These are phyloP conservation scores for Skeletonema costatum DNA, from an alignment of 108 stramenopile genomes.

Conservation along the genomic window DNA sequence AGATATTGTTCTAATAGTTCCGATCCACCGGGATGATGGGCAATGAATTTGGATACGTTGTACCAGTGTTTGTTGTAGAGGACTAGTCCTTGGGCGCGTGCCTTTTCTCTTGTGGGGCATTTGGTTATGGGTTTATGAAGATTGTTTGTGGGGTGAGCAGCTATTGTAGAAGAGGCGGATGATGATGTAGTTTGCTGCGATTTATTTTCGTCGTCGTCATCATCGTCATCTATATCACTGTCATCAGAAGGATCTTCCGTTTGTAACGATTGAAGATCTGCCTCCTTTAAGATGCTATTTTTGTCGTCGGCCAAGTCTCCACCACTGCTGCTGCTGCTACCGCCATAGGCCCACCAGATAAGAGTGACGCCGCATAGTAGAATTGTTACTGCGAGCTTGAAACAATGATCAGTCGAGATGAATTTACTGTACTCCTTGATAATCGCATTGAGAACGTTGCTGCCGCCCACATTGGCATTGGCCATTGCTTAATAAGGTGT, in stretches of 20 bases:
- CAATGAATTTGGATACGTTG: constrained; percentile 25
- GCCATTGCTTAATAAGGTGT: background rate
- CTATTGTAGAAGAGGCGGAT: background rate
- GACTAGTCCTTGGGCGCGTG: constrained; percentile 17
- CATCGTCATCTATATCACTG: background rate
- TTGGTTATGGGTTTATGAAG: background rate
- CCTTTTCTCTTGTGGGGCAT: constrained; percentile 19
- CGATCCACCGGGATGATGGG: constrained; percentile 30
- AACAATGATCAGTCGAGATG: background rate
- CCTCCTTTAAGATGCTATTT: background rate
- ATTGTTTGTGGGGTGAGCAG: background rate
- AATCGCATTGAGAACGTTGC: background rate
- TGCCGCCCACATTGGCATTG: background rate
- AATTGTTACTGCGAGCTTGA: background rate
- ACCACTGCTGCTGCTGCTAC: background rate
- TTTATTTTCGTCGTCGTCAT: background rate
- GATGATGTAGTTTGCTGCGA: background rate
- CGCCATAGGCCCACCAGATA: background rate
- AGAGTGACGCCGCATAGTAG: background rate
- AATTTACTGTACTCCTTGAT: background rate
- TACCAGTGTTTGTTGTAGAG: constrained; percentile 26
- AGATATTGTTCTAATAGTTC: constrained; percentile 25
- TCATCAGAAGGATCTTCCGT: background rate
- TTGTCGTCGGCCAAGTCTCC: background rate
- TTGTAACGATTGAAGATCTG: background rate